Evolutionary conservation across 2,329 filamentous ascomycete species (phyloP).

Genomic region (Pseudogymnoascus sp.): DNA sequence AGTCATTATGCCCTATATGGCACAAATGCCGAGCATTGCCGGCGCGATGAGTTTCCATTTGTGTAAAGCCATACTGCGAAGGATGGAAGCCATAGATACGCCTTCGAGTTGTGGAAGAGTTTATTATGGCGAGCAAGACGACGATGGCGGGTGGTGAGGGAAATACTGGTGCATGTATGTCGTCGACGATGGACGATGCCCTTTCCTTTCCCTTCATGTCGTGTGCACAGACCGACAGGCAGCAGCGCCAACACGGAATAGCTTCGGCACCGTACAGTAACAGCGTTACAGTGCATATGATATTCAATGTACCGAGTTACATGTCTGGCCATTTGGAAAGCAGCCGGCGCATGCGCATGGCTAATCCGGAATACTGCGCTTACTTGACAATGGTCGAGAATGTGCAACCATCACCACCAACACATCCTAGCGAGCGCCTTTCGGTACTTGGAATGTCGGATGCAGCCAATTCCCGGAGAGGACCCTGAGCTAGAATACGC

Average conservation of each 20-base stretch:
- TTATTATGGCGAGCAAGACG: neutral
- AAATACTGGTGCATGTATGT: neutral
- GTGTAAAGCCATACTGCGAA: neutral
- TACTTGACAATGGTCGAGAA: neutral
- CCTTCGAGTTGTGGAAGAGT: neutral
- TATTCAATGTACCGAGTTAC: neutral
- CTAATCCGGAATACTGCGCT: neutral
- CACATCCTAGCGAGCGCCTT: neutral
- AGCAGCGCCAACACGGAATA: neutral
- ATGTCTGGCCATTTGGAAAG: neutral
- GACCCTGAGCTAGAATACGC: constrained; percentile 5
- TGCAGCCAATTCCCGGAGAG: constrained; percentile 3
- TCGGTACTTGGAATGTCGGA: constrained; percentile 5
- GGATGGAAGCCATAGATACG: neutral
- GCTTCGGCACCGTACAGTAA: neutral
- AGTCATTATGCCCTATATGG: neutral
- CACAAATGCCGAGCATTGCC: constrained; percentile 5
- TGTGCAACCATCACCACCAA: neutral
- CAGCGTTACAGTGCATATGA: constrained; percentile 8
- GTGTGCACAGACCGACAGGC: neutral
- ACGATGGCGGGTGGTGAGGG: neutral
- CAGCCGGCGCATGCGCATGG: constrained; percentile 4
- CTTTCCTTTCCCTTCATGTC: neutral
- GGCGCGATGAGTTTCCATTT: constrained; percentile 6
- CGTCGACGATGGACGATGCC: neutral